Evolutionary conservation across 2,329 filamentous ascomycete genomes (phyloP).

Genomic region (Ophiosphaerella narmari): DNA sequence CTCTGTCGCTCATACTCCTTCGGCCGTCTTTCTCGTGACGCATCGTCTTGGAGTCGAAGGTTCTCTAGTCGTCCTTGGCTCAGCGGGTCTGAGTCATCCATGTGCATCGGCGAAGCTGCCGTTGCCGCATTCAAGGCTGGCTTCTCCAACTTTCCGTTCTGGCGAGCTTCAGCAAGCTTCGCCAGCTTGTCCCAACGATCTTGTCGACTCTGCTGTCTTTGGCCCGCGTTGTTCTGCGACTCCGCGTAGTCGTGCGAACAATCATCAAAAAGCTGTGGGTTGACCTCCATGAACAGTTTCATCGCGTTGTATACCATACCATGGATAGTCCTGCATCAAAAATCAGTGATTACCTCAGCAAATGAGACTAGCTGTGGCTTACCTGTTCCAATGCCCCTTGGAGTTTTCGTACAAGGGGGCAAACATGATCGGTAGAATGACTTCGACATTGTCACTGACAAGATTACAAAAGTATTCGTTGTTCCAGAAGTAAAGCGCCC

Average conservation of each 20-base stretch:
- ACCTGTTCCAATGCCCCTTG: slow-evolving; percentile 99
- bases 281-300: slow-evolving; percentile 99
- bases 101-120: slow-evolving; percentile 47
- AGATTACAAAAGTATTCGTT: slow-evolving; percentile 99
- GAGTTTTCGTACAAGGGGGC: slow-evolving; percentile 97
- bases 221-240: slow-evolving; percentile 88
- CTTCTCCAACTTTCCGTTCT: slow-evolving; percentile 51
- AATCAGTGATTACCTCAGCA: slow-evolving; percentile 17
- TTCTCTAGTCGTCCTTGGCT: slow-evolving; percentile 86
- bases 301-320: slow-evolving; percentile 99
- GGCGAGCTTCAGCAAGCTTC: slow-evolving; percentile 76
- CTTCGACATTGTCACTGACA: slow-evolving; percentile 97
- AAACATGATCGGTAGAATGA: slow-evolving; percentile 99
- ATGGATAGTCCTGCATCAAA: slow-evolving; percentile 78
- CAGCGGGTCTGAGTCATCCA: slow-evolving; percentile 78
- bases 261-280: slow-evolving; percentile 96
- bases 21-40: slow-evolving; percentile 43
- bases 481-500: slow-evolving; percentile 99
- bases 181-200: slow-evolving; percentile 87
- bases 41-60: slow-evolving; percentile 83
- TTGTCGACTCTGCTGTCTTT: slow-evolving; percentile 79
- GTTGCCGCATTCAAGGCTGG: slow-evolving; percentile 33
- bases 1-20: slow-evolving; percentile 48
- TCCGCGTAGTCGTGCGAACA: slow-evolving; percentile 98
- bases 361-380: slow-evolving; percentile 39